These are phyloP conservation scores for Kandelia obovata DNA, from an alignment of 345 rosid genomes.

Conservation along the genomic window DNA sequence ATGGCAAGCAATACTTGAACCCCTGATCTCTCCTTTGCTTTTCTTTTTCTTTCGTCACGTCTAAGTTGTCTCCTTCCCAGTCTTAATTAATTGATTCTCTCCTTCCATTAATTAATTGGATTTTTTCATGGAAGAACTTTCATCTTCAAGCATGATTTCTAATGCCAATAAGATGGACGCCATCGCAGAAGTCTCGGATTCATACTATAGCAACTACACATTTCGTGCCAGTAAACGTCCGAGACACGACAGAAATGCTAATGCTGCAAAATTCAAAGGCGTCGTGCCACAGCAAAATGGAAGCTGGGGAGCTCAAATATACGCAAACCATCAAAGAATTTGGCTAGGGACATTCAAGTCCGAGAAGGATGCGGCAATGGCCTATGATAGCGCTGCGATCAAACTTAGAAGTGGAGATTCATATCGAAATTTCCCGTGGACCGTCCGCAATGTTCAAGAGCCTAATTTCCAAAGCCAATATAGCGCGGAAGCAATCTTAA, in stretches of 20 bases:
- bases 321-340: slow-evolving; percentile 56
- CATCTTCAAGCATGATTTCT: slow-evolving; percentile 8
- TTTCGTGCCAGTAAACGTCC: slow-evolving; percentile 8
- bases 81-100: neutral
- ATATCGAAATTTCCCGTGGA: slow-evolving; percentile 58
- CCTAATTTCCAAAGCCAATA: slow-evolving; percentile 40
- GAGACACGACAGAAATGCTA: neutral
- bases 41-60: no score
- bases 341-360: slow-evolving; percentile 58
- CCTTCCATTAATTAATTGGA: neutral
- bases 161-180: neutral
- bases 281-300: slow-evolving; percentile 59
- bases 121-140: slow-evolving; percentile 12
- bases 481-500: slow-evolving; percentile 38
- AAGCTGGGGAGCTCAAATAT: slow-evolving; percentile 60
- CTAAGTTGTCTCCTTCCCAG: neutral
- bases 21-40: neutral
- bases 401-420: slow-evolving; percentile 48
- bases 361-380: slow-evolving; percentile 59
- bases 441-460: slow-evolving; percentile 39
- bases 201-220: neutral
- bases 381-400: slow-evolving; percentile 60
- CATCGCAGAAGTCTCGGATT: slow-evolving; percentile 3
- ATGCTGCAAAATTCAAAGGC: slow-evolving; percentile 35
- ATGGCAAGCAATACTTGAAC: neutral